These are phyloP conservation scores for Logfia minima DNA, from an alignment of 129 eudicot species.

Conservation along the genomic window DNA sequence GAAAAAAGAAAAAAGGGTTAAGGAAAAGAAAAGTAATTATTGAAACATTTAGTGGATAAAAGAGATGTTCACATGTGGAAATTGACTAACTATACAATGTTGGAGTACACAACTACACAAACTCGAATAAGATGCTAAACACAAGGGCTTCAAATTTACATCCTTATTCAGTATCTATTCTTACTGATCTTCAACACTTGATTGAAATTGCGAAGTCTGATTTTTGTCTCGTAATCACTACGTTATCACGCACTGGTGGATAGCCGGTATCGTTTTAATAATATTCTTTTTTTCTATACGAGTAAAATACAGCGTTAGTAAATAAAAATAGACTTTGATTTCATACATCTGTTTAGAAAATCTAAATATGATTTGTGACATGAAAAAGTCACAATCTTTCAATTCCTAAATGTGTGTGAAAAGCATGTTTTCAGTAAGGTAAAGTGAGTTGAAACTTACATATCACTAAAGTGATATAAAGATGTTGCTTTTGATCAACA, in stretches of 20 bases:
- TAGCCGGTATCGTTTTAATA: too few relatives aligned
- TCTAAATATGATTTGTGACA: not conserved
- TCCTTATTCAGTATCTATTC: too few relatives aligned
- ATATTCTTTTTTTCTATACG: too few relatives aligned
- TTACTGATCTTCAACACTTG: not conserved
- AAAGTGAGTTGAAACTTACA: slow-evolving; percentile 32
- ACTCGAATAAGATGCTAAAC: too few relatives aligned
- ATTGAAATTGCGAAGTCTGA: slow-evolving; percentile 11
- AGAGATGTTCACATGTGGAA: too few relatives aligned
- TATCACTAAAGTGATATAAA: slow-evolving; percentile 27
- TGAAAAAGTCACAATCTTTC: slow-evolving; percentile 3
- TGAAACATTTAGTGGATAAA: too few relatives aligned
- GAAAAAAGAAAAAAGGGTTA: too few relatives aligned
- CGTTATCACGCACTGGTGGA: not conserved
- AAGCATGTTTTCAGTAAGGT: slow-evolving; percentile 44
- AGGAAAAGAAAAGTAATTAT: too few relatives aligned
- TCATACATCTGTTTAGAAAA: not conserved
- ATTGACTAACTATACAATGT: too few relatives aligned
- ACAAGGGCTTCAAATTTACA: too few relatives aligned
- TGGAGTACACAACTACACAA: too few relatives aligned
- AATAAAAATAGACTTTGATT: not conserved
- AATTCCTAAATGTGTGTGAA: slow-evolving; percentile 29
- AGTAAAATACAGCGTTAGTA: not conserved
- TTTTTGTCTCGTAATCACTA: slow-evolving; percentile 2
- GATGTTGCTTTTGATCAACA: slow-evolving; percentile 33